Evolutionary conservation across 1,284 basidiomycete species (phyloP).

Genomic region (Ceratobasidium sp.): DNA sequence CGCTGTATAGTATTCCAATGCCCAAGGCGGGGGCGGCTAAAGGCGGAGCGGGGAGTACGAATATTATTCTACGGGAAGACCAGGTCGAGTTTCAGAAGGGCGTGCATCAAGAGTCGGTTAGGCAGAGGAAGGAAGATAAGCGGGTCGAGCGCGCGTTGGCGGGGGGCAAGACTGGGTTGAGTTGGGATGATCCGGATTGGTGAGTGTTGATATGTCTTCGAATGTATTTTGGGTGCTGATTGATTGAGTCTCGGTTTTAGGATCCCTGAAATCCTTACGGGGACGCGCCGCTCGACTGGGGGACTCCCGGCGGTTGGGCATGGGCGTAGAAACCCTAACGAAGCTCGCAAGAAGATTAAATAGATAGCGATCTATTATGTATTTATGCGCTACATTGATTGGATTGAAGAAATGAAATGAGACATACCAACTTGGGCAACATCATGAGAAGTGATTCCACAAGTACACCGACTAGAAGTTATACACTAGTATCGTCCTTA

Average conservation of each 20-base stretch:
- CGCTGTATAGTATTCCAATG: conserved; percentile 91
- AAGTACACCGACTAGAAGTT: too few relatives aligned
- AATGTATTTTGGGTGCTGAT: conserved; percentile 71
- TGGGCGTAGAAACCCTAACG: conserved; percentile 89
- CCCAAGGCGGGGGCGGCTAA: conserved; percentile 92
- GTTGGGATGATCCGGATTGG: conserved; percentile 98
- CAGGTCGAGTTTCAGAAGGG: conserved; percentile 87
- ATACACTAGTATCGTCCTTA: too few relatives aligned
- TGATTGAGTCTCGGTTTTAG: conserved; percentile 60
- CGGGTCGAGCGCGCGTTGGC: conserved; percentile 74
- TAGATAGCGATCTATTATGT: conserved; percentile 28
- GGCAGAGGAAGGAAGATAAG: conserved; percentile 80
- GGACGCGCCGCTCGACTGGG: conserved; percentile 60
- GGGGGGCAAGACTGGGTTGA: conserved; percentile 63
- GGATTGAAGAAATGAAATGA: too few relatives aligned
- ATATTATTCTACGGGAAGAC: conserved; percentile 89
- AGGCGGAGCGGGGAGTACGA: conserved; percentile 73
- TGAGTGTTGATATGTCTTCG: conserved; percentile 84
- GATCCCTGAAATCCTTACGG: conserved; percentile 59
- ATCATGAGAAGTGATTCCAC: too few relatives aligned
- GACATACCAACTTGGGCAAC: too few relatives aligned
- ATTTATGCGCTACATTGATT: conserved; percentile 4
- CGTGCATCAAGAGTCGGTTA: conserved; percentile 75
- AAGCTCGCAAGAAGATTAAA: conserved; percentile 63
- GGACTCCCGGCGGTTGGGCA: conserved; percentile 85